Evolutionary conservation across 192 early-diverging fungal species (phyloP).

Genomic region (Paraglomus occultum): DNA sequence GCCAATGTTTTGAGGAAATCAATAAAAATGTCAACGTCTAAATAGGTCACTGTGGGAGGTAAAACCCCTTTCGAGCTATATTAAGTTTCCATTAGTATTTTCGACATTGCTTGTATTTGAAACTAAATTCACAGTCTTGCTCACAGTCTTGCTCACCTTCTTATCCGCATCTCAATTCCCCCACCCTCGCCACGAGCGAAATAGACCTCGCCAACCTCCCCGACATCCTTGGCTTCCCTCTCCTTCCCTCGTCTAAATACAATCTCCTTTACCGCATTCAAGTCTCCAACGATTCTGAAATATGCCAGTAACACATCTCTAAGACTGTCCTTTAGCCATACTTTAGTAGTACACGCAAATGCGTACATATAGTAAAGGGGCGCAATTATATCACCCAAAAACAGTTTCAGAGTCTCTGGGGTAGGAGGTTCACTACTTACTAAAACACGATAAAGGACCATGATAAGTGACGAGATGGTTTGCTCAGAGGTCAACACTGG

Average conservation of each 20-base stretch:
- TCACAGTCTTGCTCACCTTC: constrained; percentile 44
- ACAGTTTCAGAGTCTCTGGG: constrained; percentile 45
- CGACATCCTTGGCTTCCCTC: constrained; percentile 36
- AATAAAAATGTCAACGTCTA: constrained; percentile 64
- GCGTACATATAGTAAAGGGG: constrained; percentile 59
- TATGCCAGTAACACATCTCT: constrained; percentile 50
- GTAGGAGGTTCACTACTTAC: constrained; percentile 58
- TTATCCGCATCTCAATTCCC: constrained; percentile 47
- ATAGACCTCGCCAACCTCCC: constrained; percentile 46
- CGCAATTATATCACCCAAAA: constrained; percentile 50
- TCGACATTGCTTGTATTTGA: constrained; percentile 18
- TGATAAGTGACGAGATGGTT: constrained; percentile 44
- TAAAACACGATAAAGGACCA: constrained; percentile 52
- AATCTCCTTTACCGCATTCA: constrained; percentile 41
- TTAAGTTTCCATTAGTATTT: constrained; percentile 17
- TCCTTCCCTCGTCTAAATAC: constrained; percentile 43
- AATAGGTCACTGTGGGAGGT: constrained; percentile 38
- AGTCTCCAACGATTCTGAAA: constrained; percentile 45
- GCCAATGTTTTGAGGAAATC: constrained; percentile 55
- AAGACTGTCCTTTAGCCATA: constrained; percentile 42
- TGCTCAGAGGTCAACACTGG: constrained; percentile 41
- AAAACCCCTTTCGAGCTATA: background rate
- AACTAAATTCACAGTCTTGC: constrained; percentile 31
- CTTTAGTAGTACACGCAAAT: constrained; percentile 42
- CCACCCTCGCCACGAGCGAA: constrained; percentile 53